These are phyloP conservation scores for Septoria petroselini DNA, from an alignment of 2,329 filamentous ascomycete species.

Conservation along the genomic window DNA sequence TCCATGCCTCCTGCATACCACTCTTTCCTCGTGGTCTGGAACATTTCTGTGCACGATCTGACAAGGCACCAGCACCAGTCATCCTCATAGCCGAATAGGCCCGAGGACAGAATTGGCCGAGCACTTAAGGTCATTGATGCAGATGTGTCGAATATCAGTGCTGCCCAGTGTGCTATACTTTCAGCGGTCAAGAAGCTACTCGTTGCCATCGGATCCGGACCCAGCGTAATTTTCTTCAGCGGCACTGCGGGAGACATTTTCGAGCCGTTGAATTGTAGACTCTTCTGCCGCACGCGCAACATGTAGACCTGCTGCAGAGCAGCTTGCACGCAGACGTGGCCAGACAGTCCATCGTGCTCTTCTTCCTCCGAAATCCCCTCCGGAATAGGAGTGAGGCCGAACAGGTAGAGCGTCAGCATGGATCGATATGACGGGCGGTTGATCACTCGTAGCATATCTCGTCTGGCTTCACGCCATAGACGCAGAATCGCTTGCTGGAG, in stretches of 20 bases:
- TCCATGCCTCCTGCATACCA: slow-evolving; percentile 11
- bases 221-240: slow-evolving; percentile 8
- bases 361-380: slow-evolving; percentile 16
- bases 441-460: slow-evolving; percentile 16
- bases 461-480: slow-evolving; percentile 15
- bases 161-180: slow-evolving; percentile 18
- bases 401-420: slow-evolving; percentile 16
- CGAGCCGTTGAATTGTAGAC: slow-evolving; percentile 15
- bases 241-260: slow-evolving; percentile 15
- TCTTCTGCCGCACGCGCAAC: slow-evolving; percentile 12
- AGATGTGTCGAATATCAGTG: slow-evolving; percentile 17
- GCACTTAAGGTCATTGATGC: slow-evolving; percentile 14
- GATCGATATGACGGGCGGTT: slow-evolving; percentile 15
- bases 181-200: slow-evolving; percentile 18
- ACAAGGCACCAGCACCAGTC: slow-evolving; percentile 18
- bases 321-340: slow-evolving; percentile 15
- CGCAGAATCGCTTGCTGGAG: slow-evolving; percentile 5
- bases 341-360: slow-evolving; percentile 13
- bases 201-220: slow-evolving; percentile 9
- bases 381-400: slow-evolving; percentile 15
- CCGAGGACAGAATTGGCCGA: slow-evolving; percentile 16
- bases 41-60: slow-evolving; percentile 15
- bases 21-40: slow-evolving; percentile 8
- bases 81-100: slow-evolving; percentile 11
- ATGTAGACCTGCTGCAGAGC: slow-evolving; percentile 16